These are phyloP conservation scores for Penicillium sp. DNA, from an alignment of 2,329 filamentous ascomycete species.

Conservation along the genomic window DNA sequence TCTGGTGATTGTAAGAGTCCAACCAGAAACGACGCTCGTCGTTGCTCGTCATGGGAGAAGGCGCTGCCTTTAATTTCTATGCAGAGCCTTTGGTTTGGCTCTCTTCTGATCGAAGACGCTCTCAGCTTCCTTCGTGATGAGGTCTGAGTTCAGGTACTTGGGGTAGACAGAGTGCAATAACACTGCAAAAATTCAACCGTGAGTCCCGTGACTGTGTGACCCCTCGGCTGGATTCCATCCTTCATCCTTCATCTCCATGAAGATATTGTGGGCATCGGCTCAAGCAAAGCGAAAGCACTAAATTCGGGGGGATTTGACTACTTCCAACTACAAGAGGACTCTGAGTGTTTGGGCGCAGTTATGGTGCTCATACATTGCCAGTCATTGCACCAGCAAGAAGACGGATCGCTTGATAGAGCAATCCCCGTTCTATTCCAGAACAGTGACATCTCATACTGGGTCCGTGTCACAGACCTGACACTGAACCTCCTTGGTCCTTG, in stretches of 20 bases:
- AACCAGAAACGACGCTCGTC: no score
- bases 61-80: no score
- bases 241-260: not conserved
- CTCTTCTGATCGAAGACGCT: no score
- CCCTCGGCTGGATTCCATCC: not conserved
- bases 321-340: not conserved
- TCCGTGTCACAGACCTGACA: not conserved
- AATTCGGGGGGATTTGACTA: not conserved
- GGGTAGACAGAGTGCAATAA: no score
- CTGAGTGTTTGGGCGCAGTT: not conserved
- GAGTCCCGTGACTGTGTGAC: not conserved
- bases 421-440: not conserved
- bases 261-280: not conserved
- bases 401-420: not conserved
- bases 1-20: no score
- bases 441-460: not conserved
- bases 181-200: no score
- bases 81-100: no score
- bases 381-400: not conserved
- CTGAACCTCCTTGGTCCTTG: not conserved
- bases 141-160: no score
- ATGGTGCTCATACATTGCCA: not conserved
- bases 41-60: no score
- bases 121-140: no score
- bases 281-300: not conserved